These are phyloP conservation scores for Picea glauca DNA, from an alignment of 75 land plant genomes.

Conservation along the genomic window DNA sequence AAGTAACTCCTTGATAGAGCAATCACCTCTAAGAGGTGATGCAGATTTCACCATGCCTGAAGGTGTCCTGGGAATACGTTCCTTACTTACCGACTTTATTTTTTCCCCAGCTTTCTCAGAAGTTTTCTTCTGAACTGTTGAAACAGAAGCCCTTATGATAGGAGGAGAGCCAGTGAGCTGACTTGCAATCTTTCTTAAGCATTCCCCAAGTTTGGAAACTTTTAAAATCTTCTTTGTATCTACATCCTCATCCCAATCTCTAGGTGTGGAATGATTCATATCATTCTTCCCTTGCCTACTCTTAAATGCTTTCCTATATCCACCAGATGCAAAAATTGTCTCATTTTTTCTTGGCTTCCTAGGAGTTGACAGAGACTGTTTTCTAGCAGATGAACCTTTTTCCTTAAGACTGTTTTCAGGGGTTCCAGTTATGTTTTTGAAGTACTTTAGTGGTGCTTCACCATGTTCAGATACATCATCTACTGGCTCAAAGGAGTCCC, in stretches of 20 bases:
- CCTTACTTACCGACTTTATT: neutral
- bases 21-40: neutral
- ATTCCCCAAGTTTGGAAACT: slow-evolving; percentile 59
- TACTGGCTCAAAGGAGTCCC: neutral
- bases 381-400: neutral
- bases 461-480: neutral
- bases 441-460: neutral
- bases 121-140: neutral
- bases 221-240: slow-evolving; percentile 14
- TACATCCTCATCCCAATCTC: neutral
- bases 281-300: neutral
- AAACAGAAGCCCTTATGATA: slow-evolving; percentile 14
- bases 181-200: slow-evolving; percentile 57
- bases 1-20: slow-evolving; percentile 31
- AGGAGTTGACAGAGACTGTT: neutral
- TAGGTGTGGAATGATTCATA: neutral
- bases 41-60: slow-evolving; percentile 4
- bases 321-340: neutral
- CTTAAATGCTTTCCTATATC: slow-evolving; percentile 6
- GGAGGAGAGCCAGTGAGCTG: slow-evolving; percentile 38
- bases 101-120: neutral
- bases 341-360: slow-evolving; percentile 7
- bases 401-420: neutral
- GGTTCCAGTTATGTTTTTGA: neutral
- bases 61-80: neutral